Evolutionary conservation across 345 rosid genomes (phyloP).

Genomic region (Capsella bursapastoris): DNA sequence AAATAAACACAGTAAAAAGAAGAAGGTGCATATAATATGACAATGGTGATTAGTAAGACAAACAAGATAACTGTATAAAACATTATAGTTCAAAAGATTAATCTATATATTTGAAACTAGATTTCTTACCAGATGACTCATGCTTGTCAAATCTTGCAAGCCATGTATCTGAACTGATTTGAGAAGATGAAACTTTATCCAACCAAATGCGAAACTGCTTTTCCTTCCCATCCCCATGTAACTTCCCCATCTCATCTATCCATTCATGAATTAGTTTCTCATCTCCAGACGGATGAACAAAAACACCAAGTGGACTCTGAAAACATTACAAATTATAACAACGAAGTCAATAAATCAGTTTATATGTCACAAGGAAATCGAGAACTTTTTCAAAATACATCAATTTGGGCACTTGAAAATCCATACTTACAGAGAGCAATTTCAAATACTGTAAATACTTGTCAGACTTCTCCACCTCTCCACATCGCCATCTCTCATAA

Average conservation of each 20-base stretch:
- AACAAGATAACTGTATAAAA: background rate
- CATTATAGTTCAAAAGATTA: background rate
- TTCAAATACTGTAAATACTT: slow-evolving; percentile 59
- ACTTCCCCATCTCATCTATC: slow-evolving; percentile 50
- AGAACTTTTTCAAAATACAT: background rate
- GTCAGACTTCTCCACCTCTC: slow-evolving; percentile 73
- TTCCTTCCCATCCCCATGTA: slow-evolving; percentile 67
- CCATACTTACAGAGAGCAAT: slow-evolving; percentile 65
- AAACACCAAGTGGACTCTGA: slow-evolving; percentile 65
- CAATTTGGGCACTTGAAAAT: background rate
- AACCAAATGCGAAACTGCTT: slow-evolving; percentile 64
- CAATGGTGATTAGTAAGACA: background rate
- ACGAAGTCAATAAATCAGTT: background rate
- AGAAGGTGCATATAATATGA: background rate
- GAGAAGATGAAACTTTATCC: slow-evolving; percentile 62
- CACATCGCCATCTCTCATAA: slow-evolving; percentile 87
- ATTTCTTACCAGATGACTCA: slow-evolving; percentile 70
- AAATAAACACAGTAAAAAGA: background rate
- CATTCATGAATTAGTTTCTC: slow-evolving; percentile 63
- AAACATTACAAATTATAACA: slow-evolving; percentile 33
- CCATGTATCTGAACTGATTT: slow-evolving; percentile 70
- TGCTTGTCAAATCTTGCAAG: slow-evolving; percentile 73
- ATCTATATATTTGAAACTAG: background rate
- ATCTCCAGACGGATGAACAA: slow-evolving; percentile 75
- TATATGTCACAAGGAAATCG: background rate